Percentiles rank a stretch among this genome's conserved stretches.
phyloP scores from a whole-genome alignment of 2,329 filamentous ascomycete species.

The Phaeosphaeriaceae sp. region DNA sequence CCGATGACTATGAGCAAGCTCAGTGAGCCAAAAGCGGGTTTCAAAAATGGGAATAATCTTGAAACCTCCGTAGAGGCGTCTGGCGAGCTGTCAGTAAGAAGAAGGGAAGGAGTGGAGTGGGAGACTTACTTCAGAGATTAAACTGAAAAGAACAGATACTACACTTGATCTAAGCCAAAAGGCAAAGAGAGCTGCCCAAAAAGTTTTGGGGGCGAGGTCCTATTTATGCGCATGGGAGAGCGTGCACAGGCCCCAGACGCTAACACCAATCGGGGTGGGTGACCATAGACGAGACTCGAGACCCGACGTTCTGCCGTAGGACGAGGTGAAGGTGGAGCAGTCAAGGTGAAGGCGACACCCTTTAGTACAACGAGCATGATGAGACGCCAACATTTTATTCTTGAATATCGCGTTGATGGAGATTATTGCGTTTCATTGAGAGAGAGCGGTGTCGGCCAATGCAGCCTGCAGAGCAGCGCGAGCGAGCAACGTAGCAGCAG shows the following conservation, averaged over 20 bases:
- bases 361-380: too few relatives aligned
- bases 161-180: conserved; percentile 28
- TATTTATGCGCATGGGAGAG: neutral
- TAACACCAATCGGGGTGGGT: neutral
- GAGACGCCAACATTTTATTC: too few relatives aligned
- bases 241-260: neutral
- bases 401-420: too few relatives aligned
- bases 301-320: neutral
- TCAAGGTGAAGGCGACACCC: neutral
- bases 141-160: conserved; percentile 96
- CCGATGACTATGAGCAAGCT: conserved; percentile 70
- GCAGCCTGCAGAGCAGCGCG: too few relatives aligned
- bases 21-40: conserved; percentile 62
- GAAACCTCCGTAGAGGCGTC: conserved; percentile 72
- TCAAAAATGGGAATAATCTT: conserved; percentile 84
- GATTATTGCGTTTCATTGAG: too few relatives aligned
- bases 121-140: conserved; percentile 76
- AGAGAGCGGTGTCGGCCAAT: too few relatives aligned
- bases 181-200: conserved; percentile 11
- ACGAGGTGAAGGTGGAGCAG: neutral
- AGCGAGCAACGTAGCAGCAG: too few relatives aligned
- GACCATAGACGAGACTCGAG: conserved; percentile 2
- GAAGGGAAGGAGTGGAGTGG: neutral
- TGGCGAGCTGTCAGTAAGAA: neutral
- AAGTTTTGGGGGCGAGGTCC: neutral